Evolutionary conservation across 805 yeast genomes (phyloP).

Genomic region (Yamadazyma olivae): DNA sequence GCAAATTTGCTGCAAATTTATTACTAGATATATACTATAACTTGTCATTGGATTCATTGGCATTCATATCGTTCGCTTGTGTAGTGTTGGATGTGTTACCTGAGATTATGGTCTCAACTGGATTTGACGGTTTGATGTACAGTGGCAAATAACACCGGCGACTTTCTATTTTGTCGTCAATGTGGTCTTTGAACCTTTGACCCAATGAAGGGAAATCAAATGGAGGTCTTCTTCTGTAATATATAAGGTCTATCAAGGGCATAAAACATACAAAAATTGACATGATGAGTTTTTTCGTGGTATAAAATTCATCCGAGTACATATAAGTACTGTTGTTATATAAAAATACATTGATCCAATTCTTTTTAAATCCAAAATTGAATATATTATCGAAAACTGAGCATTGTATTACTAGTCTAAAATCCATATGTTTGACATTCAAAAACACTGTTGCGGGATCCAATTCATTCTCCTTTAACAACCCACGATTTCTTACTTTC

Average conservation of each 20-base stretch:
- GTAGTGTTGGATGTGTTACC: no score
- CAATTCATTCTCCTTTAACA: constrained; percentile 4
- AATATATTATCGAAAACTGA: constrained; percentile 30
- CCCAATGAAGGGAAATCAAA: constrained; percentile 3
- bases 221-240: not conserved
- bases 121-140: constrained; percentile 13
- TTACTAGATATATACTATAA: no score
- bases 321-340: constrained; percentile 7
- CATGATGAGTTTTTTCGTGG: constrained; percentile 12
- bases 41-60: no score
- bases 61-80: no score
- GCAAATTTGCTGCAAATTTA: no score
- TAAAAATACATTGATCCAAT: constrained; percentile 32
- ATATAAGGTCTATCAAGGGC: constrained; percentile 22
- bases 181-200: constrained; percentile 9
- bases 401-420: constrained; percentile 35
- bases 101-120: no score
- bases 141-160: constrained; percentile 16
- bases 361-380: constrained; percentile 33
- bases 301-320: constrained; percentile 6
- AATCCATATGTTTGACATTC: constrained; percentile 7
- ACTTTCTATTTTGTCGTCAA: constrained; percentile 14
- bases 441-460: constrained; percentile 6
- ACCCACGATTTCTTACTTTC: constrained; percentile 15
- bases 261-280: constrained; percentile 14